phyloP scores from a whole-genome alignment of 2,329 filamentous ascomycete species.

The Colletotrichum shisoi region DNA sequence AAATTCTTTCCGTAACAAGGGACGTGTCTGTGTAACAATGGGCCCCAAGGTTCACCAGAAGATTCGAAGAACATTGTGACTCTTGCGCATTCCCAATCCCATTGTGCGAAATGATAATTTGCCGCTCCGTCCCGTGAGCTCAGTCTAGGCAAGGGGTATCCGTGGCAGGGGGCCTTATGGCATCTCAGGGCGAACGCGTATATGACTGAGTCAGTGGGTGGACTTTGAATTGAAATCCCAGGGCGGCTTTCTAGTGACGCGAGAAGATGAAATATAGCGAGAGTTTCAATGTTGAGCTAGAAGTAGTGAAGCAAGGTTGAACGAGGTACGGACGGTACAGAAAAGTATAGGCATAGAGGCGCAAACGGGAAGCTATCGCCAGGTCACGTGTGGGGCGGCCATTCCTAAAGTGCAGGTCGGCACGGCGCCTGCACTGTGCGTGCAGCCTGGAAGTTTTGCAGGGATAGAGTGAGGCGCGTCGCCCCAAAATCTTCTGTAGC shows the following conservation, averaged over 20 bases:
- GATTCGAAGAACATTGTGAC: constrained; percentile 1
- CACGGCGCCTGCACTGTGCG: constrained; percentile 36
- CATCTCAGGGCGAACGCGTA: neutral
- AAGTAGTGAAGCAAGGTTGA: neutral
- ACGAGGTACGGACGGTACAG: neutral
- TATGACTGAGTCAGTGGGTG: neutral
- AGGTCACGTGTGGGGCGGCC: constrained; percentile 38
- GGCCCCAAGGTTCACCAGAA: neutral
- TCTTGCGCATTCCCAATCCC: neutral
- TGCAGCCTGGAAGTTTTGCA: constrained; percentile 33
- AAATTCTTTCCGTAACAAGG: constrained; percentile 11
- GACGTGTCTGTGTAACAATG: constrained; percentile 9
- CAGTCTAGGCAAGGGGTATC: neutral
- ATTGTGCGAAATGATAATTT: constrained; percentile 17
- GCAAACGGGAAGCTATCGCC: constrained; percentile 27
- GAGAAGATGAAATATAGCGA: neutral
- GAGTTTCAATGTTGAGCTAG: neutral
- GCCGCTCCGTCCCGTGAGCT: neutral
- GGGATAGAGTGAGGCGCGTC: constrained; percentile 38
- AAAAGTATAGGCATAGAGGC: neutral
- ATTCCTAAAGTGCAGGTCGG: constrained; percentile 31
- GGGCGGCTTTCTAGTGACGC: neutral
- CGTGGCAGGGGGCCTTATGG: neutral
- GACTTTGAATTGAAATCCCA: neutral
- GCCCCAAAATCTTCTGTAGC: constrained; percentile 41